A percentile compares a stretch with the other conserved stretches of the same genome.
These are phyloP conservation scores for Fusarium musae DNA, from an alignment of 2,329 filamentous ascomycete species.

Conservation along the genomic window DNA sequence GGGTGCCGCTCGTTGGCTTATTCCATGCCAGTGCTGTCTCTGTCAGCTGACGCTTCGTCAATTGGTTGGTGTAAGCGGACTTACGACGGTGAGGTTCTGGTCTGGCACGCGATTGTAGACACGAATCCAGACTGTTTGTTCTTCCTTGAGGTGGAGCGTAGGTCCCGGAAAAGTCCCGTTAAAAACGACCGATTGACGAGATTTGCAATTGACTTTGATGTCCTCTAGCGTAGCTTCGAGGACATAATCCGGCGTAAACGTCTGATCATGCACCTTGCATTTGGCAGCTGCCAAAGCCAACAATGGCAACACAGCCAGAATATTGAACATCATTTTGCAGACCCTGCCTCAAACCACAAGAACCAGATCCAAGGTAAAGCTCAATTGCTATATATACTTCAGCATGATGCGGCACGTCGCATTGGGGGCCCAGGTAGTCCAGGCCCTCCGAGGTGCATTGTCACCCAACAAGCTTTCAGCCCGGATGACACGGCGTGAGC, in stretches of 20 bases:
- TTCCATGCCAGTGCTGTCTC: constrained; percentile 73
- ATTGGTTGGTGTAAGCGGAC: not conserved
- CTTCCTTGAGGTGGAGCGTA: constrained; percentile 12
- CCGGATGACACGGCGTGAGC: constrained; percentile 12
- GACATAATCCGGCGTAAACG: constrained; percentile 23
- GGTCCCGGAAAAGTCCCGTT: constrained; percentile 26
- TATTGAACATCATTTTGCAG: not conserved
- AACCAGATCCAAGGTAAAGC: not conserved
- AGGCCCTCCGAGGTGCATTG: not conserved
- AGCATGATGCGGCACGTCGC: not conserved
- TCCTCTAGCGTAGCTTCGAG: constrained; percentile 17
- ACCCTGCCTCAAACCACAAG: accelerated
- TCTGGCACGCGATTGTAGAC: constrained; percentile 22
- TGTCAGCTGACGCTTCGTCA: not conserved
- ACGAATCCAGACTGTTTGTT: constrained; percentile 29
- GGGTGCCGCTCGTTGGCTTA: constrained; percentile 67
- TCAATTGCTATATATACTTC: not conserved
- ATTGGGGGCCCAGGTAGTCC: not conserved
- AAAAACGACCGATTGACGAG: constrained; percentile 2
- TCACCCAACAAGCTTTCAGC: constrained; percentile 16
- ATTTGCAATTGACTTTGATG: constrained; percentile 21
- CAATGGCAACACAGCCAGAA: constrained; percentile 11
- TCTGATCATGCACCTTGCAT: constrained; percentile 3
- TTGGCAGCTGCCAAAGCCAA: constrained; percentile 5
- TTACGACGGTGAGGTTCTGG: constrained; percentile 31